A percentile compares a stretch with the other conserved stretches of the same genome.
Conservation (phyloP, 371 early-diverging fungal species). For the Saksenaea oblongispora region DNA sequence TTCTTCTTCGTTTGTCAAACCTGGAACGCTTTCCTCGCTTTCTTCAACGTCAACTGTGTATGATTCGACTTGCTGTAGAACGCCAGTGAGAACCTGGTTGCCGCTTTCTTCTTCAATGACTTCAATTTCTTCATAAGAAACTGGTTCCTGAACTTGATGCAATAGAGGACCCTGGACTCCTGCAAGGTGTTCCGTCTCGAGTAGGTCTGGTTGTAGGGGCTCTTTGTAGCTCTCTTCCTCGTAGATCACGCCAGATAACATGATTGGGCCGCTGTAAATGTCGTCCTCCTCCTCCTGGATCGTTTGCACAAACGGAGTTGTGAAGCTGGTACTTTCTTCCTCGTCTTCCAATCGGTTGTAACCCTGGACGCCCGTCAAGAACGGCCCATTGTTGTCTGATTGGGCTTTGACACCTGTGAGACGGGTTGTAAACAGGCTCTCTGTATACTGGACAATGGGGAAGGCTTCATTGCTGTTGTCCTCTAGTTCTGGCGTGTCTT, state of each 20-base stretch:
- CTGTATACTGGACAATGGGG: no score
- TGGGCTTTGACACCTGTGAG: constrained; percentile 14
- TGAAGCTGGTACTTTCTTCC: neutral
- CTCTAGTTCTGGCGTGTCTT: neutral
- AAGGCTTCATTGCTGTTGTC: neutral
- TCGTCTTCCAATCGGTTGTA: neutral
- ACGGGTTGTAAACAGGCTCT: neutral
- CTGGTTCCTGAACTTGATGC: neutral
- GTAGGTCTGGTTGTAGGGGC: neutral
- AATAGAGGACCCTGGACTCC: neutral
- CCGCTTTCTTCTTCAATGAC: neutral
- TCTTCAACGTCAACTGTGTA: neutral
- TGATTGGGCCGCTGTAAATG: neutral
- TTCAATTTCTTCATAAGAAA: neutral
- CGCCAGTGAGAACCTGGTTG: neutral
- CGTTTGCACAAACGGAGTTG: neutral
- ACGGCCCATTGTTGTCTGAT: neutral
- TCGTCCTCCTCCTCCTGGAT: neutral
- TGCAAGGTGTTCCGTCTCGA: neutral
- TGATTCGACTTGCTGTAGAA: neutral
- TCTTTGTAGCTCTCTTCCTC: neutral
- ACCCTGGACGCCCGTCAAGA: constrained; percentile 16
- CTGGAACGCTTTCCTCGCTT: neutral
- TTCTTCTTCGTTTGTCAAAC: neutral
- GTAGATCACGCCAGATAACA: neutral